Percentiles rank a stretch among this genome's conserved stretches.
Conservation (phyloP, 352 stramenopile genomes). For the Globisporangium abappressorium region DNA sequence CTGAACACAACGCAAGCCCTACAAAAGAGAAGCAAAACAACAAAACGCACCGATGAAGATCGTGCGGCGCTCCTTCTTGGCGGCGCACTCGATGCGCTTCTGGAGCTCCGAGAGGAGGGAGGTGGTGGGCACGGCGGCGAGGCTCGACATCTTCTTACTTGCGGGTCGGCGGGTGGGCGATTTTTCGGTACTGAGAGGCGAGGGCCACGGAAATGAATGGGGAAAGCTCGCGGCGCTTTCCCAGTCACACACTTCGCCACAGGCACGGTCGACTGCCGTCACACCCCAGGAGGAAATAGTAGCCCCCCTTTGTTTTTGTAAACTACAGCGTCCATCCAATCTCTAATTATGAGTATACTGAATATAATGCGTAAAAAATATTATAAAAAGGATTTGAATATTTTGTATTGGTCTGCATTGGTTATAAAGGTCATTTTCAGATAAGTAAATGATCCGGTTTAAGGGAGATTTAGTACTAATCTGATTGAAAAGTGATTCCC, state of each 20-base stretch:
- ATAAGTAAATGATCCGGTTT: too few species aligned
- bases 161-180: conserved; percentile 1
- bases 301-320: background rate
- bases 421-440: too few species aligned
- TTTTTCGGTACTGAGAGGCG: conserved; percentile 14
- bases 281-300: background rate
- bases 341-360: too few species aligned
- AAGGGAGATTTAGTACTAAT: too few species aligned
- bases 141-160: conserved; percentile 39
- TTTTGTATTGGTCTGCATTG: too few species aligned
- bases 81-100: conserved; percentile 89
- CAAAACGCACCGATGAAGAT: conserved; percentile 90
- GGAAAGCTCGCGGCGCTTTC: background rate
- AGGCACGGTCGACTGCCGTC: background rate
- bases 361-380: too few species aligned
- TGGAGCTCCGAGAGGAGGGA: conserved; percentile 89
- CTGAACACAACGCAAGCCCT: background rate
- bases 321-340: too few species aligned
- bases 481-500: too few species aligned
- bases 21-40: background rate
- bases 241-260: conserved; percentile 8
- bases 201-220: background rate
- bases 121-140: conserved; percentile 79
- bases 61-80: conserved; percentile 92
- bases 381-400: too few species aligned